A percentile compares a stretch with the other conserved stretches of the same genome.
phyloP scores from a whole-genome alignment of 2,329 filamentous ascomycete species.

The Curvularia sp. region DNA sequence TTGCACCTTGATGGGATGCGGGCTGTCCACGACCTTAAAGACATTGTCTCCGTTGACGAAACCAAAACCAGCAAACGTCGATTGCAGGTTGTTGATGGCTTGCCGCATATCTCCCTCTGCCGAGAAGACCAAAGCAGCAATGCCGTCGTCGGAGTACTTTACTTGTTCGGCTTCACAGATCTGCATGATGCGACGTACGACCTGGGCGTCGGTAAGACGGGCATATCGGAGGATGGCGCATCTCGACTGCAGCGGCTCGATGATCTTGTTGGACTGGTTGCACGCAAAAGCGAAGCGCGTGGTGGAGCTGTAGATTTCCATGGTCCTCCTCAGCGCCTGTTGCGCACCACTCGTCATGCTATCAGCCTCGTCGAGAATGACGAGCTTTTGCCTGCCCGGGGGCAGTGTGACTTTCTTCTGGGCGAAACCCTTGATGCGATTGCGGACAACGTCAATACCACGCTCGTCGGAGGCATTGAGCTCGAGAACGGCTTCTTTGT shows the following conservation, averaged over 20 bases:
- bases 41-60: slow-evolving; percentile 98
- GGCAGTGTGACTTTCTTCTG: slow-evolving; percentile 98
- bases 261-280: slow-evolving; percentile 99
- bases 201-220: slow-evolving; percentile 87
- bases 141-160: slow-evolving; percentile 87
- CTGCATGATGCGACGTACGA: slow-evolving; percentile 88
- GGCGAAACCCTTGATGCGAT: slow-evolving; percentile 96
- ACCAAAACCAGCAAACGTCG: slow-evolving; percentile 89
- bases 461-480: slow-evolving; percentile 96
- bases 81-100: slow-evolving; percentile 98
- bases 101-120: slow-evolving; percentile 99
- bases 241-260: slow-evolving; percentile 95
- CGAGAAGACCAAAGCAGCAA: slow-evolving; percentile 95
- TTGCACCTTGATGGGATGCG: slow-evolving; percentile 97
- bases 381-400: slow-evolving; percentile 87
- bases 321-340: slow-evolving; percentile 90
- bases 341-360: slow-evolving; percentile 96
- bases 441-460: slow-evolving; percentile 96
- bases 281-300: slow-evolving; percentile 98
- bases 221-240: slow-evolving; percentile 96
- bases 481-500: slow-evolving; percentile 97
- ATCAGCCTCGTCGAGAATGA: slow-evolving; percentile 97
- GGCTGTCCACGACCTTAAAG: slow-evolving; percentile 95
- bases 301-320: slow-evolving; percentile 98
- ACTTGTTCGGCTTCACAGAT: slow-evolving; percentile 93